Base-by-base conservation (phyloP, 2,329 filamentous ascomycete species). In the Dothideomycetes sp. region DNA sequence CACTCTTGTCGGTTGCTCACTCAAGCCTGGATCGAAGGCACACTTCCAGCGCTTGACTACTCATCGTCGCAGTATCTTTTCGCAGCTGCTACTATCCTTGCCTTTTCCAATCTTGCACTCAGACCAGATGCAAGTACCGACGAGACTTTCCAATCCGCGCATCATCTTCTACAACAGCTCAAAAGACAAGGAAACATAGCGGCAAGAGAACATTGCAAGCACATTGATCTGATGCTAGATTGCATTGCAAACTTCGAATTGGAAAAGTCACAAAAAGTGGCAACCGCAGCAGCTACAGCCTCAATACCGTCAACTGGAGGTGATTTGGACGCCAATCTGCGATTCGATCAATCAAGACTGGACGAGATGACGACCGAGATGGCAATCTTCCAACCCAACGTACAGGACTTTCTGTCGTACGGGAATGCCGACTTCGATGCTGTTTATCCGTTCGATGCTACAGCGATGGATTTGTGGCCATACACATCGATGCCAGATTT, bases 41-140 rank as follows among this genome's bases (percentile, higher is more conserved):
- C 64, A 0, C 68, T 70, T 40, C 54, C 61, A 0, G 68, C 62
- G 0, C 67, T 70, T 30, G 68, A 69, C 43, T 70, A 68, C 49
- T 67, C 65, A 32, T 60, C 64, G 47, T 62, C 63, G 0, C 65
- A 68, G 33, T 69, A 67, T 25, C 60, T 71, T 18, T 70, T 70
- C 49, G 65, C 67, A 0, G 59, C 65, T 0, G 57, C 64, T 2
- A 67, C 62, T 0, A 60, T 69, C 7, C 58, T 71, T 2, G 64
- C 64, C 1, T 56, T 68, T 1, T 68, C 68, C 1, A 64, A 60
- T 25, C 50, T 68, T 0, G 50, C 66, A 0, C 43, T 46, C 24
- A 49, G 56, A 4, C 47, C 57, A 4, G 53, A 51, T 2, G 52
- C 45, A 40, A 40, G 50, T 2, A 55, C 53, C 13, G 65, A 68